Base-by-base conservation (phyloP, 2,329 filamentous ascomycete species). In the Cladosporium colombiae region DNA sequence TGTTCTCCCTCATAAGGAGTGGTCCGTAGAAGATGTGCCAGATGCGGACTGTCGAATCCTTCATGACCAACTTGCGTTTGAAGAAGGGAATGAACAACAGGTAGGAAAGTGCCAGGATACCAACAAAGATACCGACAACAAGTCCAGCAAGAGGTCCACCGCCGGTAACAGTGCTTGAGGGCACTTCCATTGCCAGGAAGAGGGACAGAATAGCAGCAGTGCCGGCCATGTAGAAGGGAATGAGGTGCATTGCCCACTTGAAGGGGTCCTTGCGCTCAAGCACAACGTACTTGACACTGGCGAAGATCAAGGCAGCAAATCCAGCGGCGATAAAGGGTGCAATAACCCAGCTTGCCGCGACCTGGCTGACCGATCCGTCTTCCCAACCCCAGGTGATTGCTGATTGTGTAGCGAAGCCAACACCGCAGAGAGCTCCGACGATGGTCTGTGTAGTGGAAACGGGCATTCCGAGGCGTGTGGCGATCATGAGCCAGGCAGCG, bases 401-500 rank as follows among this genome's bases (percentile, higher is more conserved):
- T 8, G 75, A 69, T 57, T 74, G 68, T 10, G 75, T 64, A 7
- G 68, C 69, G 16, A 71, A 65, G 11, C 69, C 77, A 21, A 88
- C 80, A 69, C 84, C 84, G 31, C 84, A 83, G 65, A 87, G 80
- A 65, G 67, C 63, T 23, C 69, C 69, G 18, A 71, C 69, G 14
- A 87, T 82, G 27, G 85, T 85, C 72, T 87, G 85, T 0, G 85
- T 88, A 3, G 85, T 86, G 0, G 84, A 86, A 5, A 87, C 84
- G 5, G 85, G 85, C 70, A 86, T 79, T 23, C 84, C 84, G 56
- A 82, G 68, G 29, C 71, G 73, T 3, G 85, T 87, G n/a, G 83
- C 81, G 52, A 85, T 69, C 56, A 84, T 85, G 10, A 88, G 80
- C 76, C 84, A 87, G 16, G 76, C 64, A 0, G 84, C 81, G 25